Evolutionary conservation across 73 alveolate genomes (phyloP), one percentile per base, ranked within the genome.

Genomic region (Effrenium voratum): DNA sequence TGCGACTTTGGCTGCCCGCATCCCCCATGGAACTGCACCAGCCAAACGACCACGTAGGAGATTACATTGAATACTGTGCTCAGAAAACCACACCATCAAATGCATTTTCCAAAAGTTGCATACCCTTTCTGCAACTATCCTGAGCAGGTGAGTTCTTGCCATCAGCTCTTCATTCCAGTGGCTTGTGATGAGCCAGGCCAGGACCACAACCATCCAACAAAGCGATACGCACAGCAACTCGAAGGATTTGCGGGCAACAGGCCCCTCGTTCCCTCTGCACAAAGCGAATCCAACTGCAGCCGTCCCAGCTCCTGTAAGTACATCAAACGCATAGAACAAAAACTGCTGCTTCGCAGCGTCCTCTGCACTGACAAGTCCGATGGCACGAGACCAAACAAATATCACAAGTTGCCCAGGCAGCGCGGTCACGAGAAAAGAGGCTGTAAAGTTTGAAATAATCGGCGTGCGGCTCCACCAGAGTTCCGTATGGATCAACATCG

Each of bases 41-140:
- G 38, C 41, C 19, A 16, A 59, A 22, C 46, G 66, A 85, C 66
- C 36, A n/a, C n/a, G n/a, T n/a, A n/a, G n/a, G n/a, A n/a, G n/a
- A n/a, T n/a, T n/a, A n/a, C n/a, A n/a, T 19, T 46, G 92, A 59
- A 85, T 85, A 63, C 94, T 57, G 44, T 85, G 81, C 94, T 85
- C 94, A 59, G 94, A 85, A 59, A 85, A 85, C 94, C 94, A 85
- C 49, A 85, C 94, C 94, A 85, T 85, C 94, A 85, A 85, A 41
- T 24, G 66, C n/a, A 85, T 85, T 63, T 85, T 85, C 80, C 94
- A 34, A 59, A 40, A 85, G 44, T 85, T 85, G 66, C 94, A 85
- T 19, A 46, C 94, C 46, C 94, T 38, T 41, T 85, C 94, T 40
- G 94, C 94, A 2, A 57, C 66, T 55, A 85, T 63, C 28, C 94